Percentiles rank a stretch among this genome's conserved stretches.
phyloP scores from a whole-genome alignment of 495 filamentous ascomycete species.

The Penicillium macrosclerotiorum region DNA sequence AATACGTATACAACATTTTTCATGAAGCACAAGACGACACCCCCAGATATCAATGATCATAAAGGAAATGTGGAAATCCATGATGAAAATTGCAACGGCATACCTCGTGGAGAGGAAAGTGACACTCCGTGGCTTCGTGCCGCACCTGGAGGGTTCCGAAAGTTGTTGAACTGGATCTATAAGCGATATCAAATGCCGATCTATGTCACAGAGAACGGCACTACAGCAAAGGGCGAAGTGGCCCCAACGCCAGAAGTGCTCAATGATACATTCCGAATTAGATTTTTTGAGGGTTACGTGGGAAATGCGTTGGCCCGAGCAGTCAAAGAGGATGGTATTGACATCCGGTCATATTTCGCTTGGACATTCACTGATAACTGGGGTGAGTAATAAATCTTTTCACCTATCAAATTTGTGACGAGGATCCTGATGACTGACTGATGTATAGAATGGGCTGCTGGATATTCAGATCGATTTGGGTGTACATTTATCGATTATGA shows the following conservation, averaged over 20 bases:
- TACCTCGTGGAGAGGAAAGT: constrained; percentile 45
- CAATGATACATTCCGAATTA: constrained; percentile 43
- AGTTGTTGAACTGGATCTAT: constrained; percentile 44
- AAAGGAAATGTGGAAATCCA: constrained; percentile 44
- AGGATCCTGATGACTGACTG: constrained; percentile 7
- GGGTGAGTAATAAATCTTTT: constrained; percentile 16
- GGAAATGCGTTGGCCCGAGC: constrained; percentile 41
- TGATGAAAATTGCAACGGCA: constrained; percentile 45
- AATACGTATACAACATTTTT: constrained; percentile 51
- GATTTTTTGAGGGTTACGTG: constrained; percentile 48
- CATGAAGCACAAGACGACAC: constrained; percentile 36
- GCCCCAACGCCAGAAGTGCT: constrained; percentile 35
- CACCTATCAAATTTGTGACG: background rate
- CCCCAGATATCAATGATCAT: constrained; percentile 41
- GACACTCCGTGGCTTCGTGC: constrained; percentile 46
- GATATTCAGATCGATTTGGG: constrained; percentile 48
- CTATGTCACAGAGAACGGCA: constrained; percentile 52
- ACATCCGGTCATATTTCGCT: constrained; percentile 48
- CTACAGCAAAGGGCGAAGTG: constrained; percentile 45
- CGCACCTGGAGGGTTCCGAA: constrained; percentile 41
- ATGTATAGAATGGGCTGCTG: constrained; percentile 45
- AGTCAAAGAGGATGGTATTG: constrained; percentile 41
- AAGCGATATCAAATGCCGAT: constrained; percentile 44
- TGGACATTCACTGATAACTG: constrained; percentile 51
- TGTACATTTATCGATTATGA: constrained; percentile 44